These are phyloP conservation scores for Aurantiochytrium sp. DNA, from an alignment of 108 stramenopile species.

Conservation along the genomic window DNA sequence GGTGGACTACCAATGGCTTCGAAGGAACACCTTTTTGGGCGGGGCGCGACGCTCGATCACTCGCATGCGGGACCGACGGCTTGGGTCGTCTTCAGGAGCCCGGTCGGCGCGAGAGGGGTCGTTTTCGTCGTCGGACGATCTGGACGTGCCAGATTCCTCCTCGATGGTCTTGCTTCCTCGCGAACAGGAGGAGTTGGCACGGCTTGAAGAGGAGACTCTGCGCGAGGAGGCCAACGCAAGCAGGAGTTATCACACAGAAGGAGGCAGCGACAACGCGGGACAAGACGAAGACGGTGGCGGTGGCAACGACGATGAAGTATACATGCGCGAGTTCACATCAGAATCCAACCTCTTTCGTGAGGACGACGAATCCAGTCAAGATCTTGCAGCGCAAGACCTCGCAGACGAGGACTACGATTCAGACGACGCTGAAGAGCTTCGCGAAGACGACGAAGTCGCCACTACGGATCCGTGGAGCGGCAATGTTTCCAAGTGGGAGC, in stretches of 20 bases:
- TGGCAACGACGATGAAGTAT: neutral
- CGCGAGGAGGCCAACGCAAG: no score
- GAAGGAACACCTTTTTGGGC: neutral
- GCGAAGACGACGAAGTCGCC: neutral
- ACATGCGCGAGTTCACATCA: neutral
- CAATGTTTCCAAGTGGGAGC: no score
- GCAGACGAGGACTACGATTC: neutral
- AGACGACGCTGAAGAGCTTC: neutral
- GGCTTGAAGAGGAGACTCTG: no score
- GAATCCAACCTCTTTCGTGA: neutral
- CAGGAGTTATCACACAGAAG: no score
- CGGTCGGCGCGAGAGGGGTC: no score
- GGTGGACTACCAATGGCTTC: neutral
- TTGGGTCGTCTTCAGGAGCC: no score
- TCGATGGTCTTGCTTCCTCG: no score
- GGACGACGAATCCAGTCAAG: neutral
- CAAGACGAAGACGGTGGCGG: no score
- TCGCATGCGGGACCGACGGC: neutral
- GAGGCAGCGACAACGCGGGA: no score
- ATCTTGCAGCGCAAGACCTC: neutral
- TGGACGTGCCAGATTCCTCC: no score
- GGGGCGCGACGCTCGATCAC: neutral
- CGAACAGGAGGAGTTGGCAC: no score
- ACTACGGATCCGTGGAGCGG: neutral
- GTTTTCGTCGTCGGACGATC: no score